phyloP scores from a whole-genome alignment of 345 rosid species.

The Heritiera littoralis region DNA sequence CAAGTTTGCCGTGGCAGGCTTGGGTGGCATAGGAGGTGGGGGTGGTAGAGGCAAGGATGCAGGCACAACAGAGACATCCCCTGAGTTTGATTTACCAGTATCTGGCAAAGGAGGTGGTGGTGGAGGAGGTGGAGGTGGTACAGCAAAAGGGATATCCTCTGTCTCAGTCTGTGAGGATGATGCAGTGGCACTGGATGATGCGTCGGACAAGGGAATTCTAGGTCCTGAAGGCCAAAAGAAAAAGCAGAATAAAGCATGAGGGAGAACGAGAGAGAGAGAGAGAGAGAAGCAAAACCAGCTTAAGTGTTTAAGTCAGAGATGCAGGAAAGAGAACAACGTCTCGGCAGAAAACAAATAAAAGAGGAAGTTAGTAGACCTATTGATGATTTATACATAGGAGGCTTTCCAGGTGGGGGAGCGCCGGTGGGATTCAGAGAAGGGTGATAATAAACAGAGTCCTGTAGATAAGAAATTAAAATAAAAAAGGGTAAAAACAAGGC shows the following conservation, averaged over 20 bases:
- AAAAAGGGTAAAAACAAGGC: slow-evolving; percentile 11
- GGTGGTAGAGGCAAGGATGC: slow-evolving; percentile 82
- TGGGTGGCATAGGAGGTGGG: slow-evolving; percentile 89
- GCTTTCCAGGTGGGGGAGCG: slow-evolving; percentile 99
- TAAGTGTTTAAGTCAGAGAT: not conserved
- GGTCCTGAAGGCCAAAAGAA: slow-evolving; percentile 58
- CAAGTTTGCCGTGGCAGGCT: slow-evolving; percentile 40
- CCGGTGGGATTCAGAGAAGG: slow-evolving; percentile 97
- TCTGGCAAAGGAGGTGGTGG: slow-evolving; percentile 78
- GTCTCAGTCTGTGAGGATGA: slow-evolving; percentile 58
- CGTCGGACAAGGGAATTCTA: slow-evolving; percentile 67
- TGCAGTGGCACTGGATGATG: slow-evolving; percentile 60
- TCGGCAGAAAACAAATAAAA: not conserved
- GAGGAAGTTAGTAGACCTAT: slow-evolving; percentile 53
- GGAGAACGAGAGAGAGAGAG: not conserved
- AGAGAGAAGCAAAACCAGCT: slow-evolving; percentile 12
- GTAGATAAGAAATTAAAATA: slow-evolving; percentile 28
- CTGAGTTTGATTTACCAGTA: slow-evolving; percentile 33
- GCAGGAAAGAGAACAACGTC: not conserved
- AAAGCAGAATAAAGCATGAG: slow-evolving; percentile 14
- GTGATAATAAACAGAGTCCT: slow-evolving; percentile 98
- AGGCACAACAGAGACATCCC: slow-evolving; percentile 44
- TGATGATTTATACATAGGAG: slow-evolving; percentile 90
- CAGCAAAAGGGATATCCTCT: slow-evolving; percentile 57
- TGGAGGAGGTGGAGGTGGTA: slow-evolving; percentile 63